Evolutionary conservation across 1,284 basidiomycete species (phyloP).

Genomic region (Leucoagaricus sp.): DNA sequence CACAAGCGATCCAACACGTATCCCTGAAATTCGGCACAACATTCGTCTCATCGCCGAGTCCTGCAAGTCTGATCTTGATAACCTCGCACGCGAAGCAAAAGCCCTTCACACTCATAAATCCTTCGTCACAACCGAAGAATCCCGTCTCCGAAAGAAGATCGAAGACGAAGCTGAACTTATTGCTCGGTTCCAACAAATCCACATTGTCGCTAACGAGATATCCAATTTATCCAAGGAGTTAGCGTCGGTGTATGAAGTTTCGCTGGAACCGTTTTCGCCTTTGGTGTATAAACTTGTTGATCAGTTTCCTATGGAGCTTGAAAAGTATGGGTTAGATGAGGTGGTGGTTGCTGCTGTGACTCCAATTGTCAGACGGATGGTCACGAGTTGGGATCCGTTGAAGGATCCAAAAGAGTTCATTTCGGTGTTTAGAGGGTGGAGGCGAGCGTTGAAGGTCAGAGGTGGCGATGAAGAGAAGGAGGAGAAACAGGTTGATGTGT

Average conservation of each 20-base stretch:
- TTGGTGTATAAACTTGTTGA: slow-evolving; percentile 71
- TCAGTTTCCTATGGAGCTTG: slow-evolving; percentile 79
- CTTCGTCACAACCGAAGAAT: slow-evolving; percentile 73
- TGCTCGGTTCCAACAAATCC: slow-evolving; percentile 72
- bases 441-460: slow-evolving; percentile 62
- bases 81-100: slow-evolving; percentile 88
- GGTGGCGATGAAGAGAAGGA: slow-evolving; percentile 41
- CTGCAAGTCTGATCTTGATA: slow-evolving; percentile 82
- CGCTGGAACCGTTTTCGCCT: slow-evolving; percentile 71
- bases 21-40: slow-evolving; percentile 97
- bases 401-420: slow-evolving; percentile 64
- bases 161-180: slow-evolving; percentile 78
- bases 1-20: slow-evolving; percentile 78
- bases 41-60: slow-evolving; percentile 83
- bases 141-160: slow-evolving; percentile 65
- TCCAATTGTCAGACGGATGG: slow-evolving; percentile 71
- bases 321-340: slow-evolving; percentile 83
- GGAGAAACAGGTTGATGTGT: slow-evolving; percentile 54
- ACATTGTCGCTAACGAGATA: slow-evolving; percentile 73
- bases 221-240: slow-evolving; percentile 62
- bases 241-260: slow-evolving; percentile 62
- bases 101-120: slow-evolving; percentile 78
- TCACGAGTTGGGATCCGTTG: slow-evolving; percentile 73
- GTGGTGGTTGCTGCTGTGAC: slow-evolving; percentile 90
- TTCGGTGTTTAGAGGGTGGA: slow-evolving; percentile 71